Evolutionary conservation across 805 yeast genomes (phyloP), one percentile per base, ranked within the genome.

Genomic region (Barnettozyma sp.): DNA sequence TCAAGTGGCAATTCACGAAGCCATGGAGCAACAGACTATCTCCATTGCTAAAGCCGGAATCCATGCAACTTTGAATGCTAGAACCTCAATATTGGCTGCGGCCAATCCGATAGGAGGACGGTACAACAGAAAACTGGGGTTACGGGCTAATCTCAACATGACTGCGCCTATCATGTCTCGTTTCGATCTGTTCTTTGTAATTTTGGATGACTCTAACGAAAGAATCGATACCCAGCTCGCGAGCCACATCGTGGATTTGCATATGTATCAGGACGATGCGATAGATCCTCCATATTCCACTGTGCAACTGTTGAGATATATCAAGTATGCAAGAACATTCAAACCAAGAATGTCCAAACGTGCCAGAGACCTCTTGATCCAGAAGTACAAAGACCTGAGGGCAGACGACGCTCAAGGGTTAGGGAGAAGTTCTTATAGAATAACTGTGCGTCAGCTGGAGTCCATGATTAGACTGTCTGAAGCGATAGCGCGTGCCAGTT

Each of bases 11-110:
- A 90, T 92, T 65, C 98, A 92, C 64, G 98, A 92, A 65, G 98
- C 97, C 17, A 92, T 92, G 98, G 98, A 92, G 70, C 98, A 92
- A 63, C 98, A 92, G 61, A 92, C 98, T 0, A 92, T 92, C 47
- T 88, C 97, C 12, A 92, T 92, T 53, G 97, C 98, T 9, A 92
- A 92, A 59, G 98, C 98, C 1, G 98, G 98, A 54, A 92, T 92
- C 45, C 97, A 92, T 55, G 97, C 98, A 2, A 92, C 98, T 1
- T 66, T 92, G 52, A 92, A 92, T 58, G 98, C 98, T 2, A 73
- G 98, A 54, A 86, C 98, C 0, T 86, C 97, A 0, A 92, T 92
- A 49, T 63, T 92, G 33, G 98, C 98, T 0, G 97, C 98, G n/a
- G 98, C 98, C 1, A 92, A 92, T 58, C 98, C 98, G 16, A 76